Evolutionary conservation across 2,329 filamentous ascomycete genomes (phyloP).

Genomic region (Pseudocercospora cruenta): DNA sequence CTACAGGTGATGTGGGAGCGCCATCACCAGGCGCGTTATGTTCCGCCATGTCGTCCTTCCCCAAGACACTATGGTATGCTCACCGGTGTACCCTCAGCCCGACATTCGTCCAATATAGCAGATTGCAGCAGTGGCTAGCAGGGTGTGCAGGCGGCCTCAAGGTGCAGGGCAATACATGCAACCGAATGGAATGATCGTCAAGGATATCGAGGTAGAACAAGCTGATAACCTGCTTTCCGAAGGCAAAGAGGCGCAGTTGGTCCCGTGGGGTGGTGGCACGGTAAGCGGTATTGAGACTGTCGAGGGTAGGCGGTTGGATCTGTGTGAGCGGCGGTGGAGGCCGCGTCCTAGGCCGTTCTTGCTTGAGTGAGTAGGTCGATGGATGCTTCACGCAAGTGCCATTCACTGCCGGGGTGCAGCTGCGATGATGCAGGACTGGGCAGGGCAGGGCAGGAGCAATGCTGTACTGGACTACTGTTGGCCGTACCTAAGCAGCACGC

Average conservation of each 20-base stretch:
- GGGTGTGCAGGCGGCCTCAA: constrained; percentile 1
- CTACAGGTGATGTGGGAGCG: constrained; percentile 8
- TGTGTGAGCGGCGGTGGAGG: constrained; percentile 2
- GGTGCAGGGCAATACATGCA: constrained; percentile 8
- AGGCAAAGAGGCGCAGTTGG: constrained; percentile 1
- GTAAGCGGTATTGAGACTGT: background rate
- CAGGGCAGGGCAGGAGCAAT: background rate
- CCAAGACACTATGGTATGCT: background rate
- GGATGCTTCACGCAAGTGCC: background rate
- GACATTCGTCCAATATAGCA: constrained; percentile 1
- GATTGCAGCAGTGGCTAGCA: background rate
- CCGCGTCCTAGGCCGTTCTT: background rate
- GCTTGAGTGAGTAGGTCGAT: background rate
- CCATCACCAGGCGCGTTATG: constrained; percentile 6
- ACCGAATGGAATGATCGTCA: constrained; percentile 3
- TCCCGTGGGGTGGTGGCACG: constrained; percentile 3
- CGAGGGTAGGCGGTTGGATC: background rate
- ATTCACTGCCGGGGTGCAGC: background rate
- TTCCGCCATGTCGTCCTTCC: constrained; percentile 5
- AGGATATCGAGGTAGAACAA: constrained; percentile 13
- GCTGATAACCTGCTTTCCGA: constrained; percentile 11
- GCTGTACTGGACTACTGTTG: background rate
- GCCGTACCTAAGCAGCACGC: background rate
- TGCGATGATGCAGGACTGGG: background rate
- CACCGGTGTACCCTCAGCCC: background rate